phyloP scores from a whole-genome alignment of 164 flowering plant genomes.

The Berberis thunbergii region DNA sequence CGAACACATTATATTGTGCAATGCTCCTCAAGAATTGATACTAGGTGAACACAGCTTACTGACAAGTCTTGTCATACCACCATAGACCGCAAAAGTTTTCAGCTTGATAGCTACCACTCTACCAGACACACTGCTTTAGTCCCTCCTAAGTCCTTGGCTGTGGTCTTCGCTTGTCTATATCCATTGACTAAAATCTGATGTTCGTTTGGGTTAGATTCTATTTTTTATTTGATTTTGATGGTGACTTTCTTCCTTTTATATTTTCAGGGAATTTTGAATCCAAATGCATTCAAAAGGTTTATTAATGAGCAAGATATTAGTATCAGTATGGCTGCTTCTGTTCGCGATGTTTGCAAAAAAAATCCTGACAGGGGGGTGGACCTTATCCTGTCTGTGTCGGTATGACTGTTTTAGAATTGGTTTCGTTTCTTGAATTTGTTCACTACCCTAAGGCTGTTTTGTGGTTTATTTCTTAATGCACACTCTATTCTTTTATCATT shows the following conservation, averaged over 20 bases:
- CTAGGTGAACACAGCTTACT: no score
- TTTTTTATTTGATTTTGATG: background rate
- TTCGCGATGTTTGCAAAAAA: conserved; percentile 76
- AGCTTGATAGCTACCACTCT: no score
- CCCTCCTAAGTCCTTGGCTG: no score
- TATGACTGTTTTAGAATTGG: conserved; percentile 19
- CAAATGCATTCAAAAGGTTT: conserved; percentile 42
- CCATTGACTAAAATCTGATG: no score
- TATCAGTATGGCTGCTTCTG: conserved; percentile 76
- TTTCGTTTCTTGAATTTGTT: conserved; percentile 7
- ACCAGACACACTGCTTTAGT: no score
- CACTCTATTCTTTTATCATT: background rate
- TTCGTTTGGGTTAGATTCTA: background rate
- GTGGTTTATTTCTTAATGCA: background rate
- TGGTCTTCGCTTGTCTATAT: no score
- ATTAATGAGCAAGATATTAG: conserved; percentile 36
- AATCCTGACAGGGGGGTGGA: conserved; percentile 97
- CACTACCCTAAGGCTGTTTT: background rate
- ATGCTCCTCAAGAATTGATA: no score
- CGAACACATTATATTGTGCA: no score
- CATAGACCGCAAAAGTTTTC: no score
- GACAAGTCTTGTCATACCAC: no score
- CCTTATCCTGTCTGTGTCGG: conserved; percentile 88
- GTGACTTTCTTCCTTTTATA: background rate
- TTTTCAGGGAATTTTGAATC: conserved; percentile 54